phyloP scores from a whole-genome alignment of 768 basidiomycete species.

The Trichaptum fuscoviolaceum region DNA sequence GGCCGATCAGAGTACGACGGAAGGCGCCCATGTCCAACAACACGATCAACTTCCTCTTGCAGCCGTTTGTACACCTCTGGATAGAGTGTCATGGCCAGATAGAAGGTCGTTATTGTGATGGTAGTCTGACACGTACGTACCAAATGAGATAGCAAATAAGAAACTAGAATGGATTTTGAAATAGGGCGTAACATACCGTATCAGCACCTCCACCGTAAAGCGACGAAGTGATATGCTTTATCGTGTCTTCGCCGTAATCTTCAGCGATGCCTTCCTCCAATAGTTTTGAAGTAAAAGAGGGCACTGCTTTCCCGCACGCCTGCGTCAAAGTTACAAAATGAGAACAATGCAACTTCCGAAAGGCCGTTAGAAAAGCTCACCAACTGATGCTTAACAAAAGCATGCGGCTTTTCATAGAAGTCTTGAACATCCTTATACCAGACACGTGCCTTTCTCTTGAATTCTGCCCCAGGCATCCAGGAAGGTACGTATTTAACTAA shows the following conservation, averaged over 20 bases:
- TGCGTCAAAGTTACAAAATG: background rate
- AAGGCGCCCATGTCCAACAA: conserved; percentile 15
- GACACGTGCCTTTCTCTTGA: conserved; percentile 24
- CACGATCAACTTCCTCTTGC: conserved; percentile 17
- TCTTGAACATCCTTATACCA: conserved; percentile 12
- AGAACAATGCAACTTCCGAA: background rate
- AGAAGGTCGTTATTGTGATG: conserved; percentile 13
- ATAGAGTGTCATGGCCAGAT: conserved; percentile 19
- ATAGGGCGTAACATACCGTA: conserved; percentile 1
- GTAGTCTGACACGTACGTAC: conserved; percentile 9
- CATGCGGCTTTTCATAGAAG: background rate
- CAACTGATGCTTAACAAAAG: conserved; percentile 3
- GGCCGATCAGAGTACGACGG: conserved; percentile 12
- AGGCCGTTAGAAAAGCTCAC: background rate
- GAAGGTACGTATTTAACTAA: conserved; percentile 14
- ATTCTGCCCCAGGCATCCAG: conserved; percentile 33
- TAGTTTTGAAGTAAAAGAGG: background rate
- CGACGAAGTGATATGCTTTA: conserved; percentile 12
- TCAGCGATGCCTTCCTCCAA: conserved; percentile 1
- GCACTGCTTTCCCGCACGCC: background rate
- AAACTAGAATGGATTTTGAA: background rate
- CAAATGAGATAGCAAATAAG: background rate
- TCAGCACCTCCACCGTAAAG: conserved; percentile 9
- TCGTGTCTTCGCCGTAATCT: conserved; percentile 3
- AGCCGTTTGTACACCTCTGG: conserved; percentile 12